phyloP scores from a whole-genome alignment of 345 rosid species.

The Pistacia vera region DNA sequence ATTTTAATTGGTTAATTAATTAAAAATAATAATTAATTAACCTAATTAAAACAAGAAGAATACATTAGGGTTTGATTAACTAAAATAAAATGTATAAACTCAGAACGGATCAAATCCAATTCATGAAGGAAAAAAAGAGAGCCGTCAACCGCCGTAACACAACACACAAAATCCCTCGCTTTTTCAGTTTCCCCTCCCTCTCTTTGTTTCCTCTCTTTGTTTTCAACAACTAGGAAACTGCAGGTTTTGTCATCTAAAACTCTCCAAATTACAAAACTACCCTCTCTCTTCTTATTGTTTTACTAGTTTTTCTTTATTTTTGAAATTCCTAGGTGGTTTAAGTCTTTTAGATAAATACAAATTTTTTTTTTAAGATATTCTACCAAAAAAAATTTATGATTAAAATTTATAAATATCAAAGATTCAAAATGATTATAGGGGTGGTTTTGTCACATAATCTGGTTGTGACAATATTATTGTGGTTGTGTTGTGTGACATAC shows the following conservation, averaged over 20 bases:
- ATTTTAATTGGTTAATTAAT: conserved; percentile 9
- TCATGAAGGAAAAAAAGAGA: background rate
- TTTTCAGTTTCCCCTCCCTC: background rate
- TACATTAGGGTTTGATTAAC: conserved; percentile 5
- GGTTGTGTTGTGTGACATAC: too few species aligned
- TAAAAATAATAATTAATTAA: conserved; percentile 5
- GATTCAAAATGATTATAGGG: too few species aligned
- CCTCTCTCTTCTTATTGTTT: background rate
- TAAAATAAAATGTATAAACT: background rate
- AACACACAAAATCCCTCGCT: background rate
- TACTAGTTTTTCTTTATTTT: background rate
- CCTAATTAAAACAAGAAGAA: background rate
- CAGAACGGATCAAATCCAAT: conserved; percentile 29
- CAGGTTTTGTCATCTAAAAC: background rate
- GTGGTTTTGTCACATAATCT: too few species aligned
- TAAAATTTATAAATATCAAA: too few species aligned
- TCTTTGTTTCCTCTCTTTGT: background rate
- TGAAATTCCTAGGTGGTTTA: background rate
- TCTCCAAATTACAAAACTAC: background rate
- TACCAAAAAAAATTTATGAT: too few species aligned
- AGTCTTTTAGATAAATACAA: too few species aligned
- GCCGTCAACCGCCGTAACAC: conserved; percentile 25
- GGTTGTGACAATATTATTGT: too few species aligned
- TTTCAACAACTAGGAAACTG: conserved; percentile 12
- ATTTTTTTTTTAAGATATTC: too few species aligned